These are phyloP conservation scores for Byssochlamys sp. DNA, from an alignment of 2,329 filamentous ascomycete genomes.

Conservation along the genomic window DNA sequence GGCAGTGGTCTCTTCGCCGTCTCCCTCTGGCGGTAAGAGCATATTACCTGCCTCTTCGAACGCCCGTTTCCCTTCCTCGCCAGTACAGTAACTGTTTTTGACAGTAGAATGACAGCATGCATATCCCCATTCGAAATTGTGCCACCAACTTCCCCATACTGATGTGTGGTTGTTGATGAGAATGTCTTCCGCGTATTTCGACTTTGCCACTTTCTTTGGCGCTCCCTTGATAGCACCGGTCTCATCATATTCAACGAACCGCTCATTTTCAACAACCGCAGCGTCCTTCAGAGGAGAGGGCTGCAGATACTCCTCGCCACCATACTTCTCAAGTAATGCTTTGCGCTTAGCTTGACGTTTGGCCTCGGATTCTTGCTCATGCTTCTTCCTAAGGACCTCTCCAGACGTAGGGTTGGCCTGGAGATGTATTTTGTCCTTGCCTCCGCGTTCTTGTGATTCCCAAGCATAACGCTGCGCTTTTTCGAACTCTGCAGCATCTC, in stretches of 20 bases:
- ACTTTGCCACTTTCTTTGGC: slow-evolving; percentile 64
- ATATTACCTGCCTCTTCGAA: slow-evolving; percentile 66
- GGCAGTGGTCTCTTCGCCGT: slow-evolving; percentile 10
- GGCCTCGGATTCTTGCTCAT: slow-evolving; percentile 60
- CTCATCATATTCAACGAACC: slow-evolving; percentile 90
- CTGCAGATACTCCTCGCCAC: slow-evolving; percentile 53
- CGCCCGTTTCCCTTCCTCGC: slow-evolving; percentile 72
- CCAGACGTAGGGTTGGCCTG: slow-evolving; percentile 95
- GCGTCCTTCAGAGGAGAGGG: slow-evolving; percentile 56
- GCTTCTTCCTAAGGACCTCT: slow-evolving; percentile 71
- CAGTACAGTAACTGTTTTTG: slow-evolving; percentile 96
- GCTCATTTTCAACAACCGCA: slow-evolving; percentile 69
- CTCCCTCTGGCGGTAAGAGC: slow-evolving; percentile 35
- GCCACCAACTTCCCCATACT: slow-evolving; percentile 97
- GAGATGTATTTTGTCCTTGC: slow-evolving; percentile 66
- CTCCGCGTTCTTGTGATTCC: slow-evolving; percentile 80
- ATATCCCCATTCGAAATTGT: slow-evolving; percentile 89
- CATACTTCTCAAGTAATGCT: slow-evolving; percentile 71
- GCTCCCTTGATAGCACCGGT: slow-evolving; percentile 81
- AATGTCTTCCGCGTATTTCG: slow-evolving; percentile 85
- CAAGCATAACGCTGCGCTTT: slow-evolving; percentile 81
- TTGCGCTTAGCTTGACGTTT: slow-evolving; percentile 60
- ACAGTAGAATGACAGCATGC: slow-evolving; percentile 85
- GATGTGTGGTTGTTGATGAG: slow-evolving; percentile 81
- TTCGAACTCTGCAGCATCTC: slow-evolving; percentile 88